Conservation (phyloP, 2,329 filamentous ascomycete genomes). For the Nigrospora osmanthi region DNA sequence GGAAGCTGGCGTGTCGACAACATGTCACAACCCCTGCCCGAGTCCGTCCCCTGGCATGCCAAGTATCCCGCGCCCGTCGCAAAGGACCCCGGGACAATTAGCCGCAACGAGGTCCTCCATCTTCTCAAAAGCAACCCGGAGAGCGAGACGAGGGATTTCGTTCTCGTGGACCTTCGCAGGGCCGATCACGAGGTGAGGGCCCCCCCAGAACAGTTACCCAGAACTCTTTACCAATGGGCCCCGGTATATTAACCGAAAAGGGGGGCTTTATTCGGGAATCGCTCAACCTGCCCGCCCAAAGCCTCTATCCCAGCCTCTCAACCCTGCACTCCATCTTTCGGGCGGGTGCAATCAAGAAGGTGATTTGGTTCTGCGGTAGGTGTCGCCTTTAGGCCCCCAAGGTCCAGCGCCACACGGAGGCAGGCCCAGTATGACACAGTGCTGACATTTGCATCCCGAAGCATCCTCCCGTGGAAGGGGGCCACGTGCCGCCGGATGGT, state of each 20-base stretch:
- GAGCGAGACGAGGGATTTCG: conserved; percentile 11
- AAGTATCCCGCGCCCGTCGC: background rate
- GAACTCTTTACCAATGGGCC: background rate
- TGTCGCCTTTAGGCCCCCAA: background rate
- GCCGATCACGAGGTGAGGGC: conserved; percentile 31
- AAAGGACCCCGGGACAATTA: background rate
- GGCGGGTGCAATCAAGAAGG: conserved; percentile 26
- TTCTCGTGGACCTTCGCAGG: conserved; percentile 33
- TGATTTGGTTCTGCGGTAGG: conserved; percentile 43
- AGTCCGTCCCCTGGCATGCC: background rate
- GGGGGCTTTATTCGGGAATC: conserved; percentile 48
- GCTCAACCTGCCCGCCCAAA: conserved; percentile 43
- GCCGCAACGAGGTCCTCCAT: background rate
- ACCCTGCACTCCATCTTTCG: conserved; percentile 33
- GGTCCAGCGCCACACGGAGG: background rate
- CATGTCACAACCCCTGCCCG: no score
- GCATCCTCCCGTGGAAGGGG: conserved; percentile 48
- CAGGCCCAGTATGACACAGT: background rate
- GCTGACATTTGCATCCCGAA: conserved; percentile 13
- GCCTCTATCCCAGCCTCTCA: conserved; percentile 32
- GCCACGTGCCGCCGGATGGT: conserved; percentile 45
- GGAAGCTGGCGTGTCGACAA: no score
- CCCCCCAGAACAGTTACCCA: background rate
- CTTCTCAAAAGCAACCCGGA: background rate
- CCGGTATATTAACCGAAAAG: conserved; percentile 19